Conservation (phyloP, 257 asterid genomes). For the Nemophila menziesii region DNA sequence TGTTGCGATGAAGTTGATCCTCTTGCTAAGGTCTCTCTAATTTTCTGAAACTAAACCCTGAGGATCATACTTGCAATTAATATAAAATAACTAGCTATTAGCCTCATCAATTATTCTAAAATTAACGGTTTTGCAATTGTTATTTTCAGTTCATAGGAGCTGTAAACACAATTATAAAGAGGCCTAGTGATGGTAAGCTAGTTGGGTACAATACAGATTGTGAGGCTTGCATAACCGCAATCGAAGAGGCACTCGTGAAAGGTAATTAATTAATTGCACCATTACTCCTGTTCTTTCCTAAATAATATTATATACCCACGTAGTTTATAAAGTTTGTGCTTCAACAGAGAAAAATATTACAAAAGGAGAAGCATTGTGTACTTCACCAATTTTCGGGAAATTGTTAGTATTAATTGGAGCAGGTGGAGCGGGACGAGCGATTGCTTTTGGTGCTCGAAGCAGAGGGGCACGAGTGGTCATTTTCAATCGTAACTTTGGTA, state of each 20-base stretch:
- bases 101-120: not conserved
- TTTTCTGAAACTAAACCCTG: too few species aligned
- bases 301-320: not conserved
- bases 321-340: conserved; percentile 3
- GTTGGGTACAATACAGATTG: conserved; percentile 70
- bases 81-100: too few species aligned
- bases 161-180: conserved; percentile 52
- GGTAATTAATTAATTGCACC: not conserved
- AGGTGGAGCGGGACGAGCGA: conserved; percentile 75
- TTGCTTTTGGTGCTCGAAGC: conserved; percentile 62
- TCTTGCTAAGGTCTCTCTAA: conserved; percentile 72
- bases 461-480: conserved; percentile 63
- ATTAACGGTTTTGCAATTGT: conserved; percentile 9
- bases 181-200: conserved; percentile 43
- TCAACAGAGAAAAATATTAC: conserved; percentile 20
- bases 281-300: not conserved
- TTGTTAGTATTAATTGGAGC: conserved; percentile 64
- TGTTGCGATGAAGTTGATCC: conserved; percentile 68
- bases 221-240: conserved; percentile 55
- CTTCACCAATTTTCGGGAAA: conserved; percentile 53
- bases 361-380: conserved; percentile 20
- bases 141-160: conserved; percentile 50
- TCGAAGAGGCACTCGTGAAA: conserved; percentile 41
- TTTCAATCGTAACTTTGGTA: conserved; percentile 64
- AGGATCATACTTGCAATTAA: not conserved